phyloP scores from a whole-genome alignment of 495 filamentous ascomycete genomes.

The Penicillium flavigenum region DNA sequence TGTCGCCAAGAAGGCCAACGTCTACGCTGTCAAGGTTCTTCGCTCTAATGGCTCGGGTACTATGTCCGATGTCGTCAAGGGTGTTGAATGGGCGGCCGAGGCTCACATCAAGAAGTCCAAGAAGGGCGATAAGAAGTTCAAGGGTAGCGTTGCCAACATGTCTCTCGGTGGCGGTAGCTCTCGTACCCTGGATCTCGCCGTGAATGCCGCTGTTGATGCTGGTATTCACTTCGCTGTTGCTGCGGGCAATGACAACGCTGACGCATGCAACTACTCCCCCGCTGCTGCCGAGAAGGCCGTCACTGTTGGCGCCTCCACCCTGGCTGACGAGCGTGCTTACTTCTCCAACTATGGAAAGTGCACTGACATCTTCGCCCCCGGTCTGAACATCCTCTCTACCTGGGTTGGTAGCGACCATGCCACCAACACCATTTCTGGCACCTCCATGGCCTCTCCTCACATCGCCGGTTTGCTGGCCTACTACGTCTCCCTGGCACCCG shows the following conservation, averaged over 20 bases:
- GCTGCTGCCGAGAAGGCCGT: constrained; percentile 89
- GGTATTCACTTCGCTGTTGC: constrained; percentile 97
- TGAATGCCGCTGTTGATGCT: constrained; percentile 86
- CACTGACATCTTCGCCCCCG: constrained; percentile 98
- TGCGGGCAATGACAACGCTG: constrained; percentile 96
- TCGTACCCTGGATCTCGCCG: constrained; percentile 79
- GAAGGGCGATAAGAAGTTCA: constrained; percentile 93
- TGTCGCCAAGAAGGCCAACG: constrained; percentile 97
- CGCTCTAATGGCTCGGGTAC: constrained; percentile 95
- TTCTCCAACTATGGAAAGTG: constrained; percentile 99
- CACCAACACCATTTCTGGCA: constrained; percentile 97
- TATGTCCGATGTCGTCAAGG: constrained; percentile 98
- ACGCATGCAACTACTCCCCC: constrained; percentile 99
- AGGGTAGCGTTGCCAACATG: constrained; percentile 99
- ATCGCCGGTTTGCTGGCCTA: constrained; percentile 96
- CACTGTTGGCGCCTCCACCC: constrained; percentile 92
- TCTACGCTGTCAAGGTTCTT: constrained; percentile 97
- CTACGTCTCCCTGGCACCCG: constrained; percentile 92
- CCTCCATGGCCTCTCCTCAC: constrained; percentile 98
- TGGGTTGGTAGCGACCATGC: constrained; percentile 96
- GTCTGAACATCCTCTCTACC: constrained; percentile 93
- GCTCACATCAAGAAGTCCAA: constrained; percentile 70
- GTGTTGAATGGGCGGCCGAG: constrained; percentile 92
- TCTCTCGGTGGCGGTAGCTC: constrained; percentile 96
- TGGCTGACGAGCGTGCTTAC: constrained; percentile 95